A percentile compares a stretch with the other conserved stretches of the same genome.
Conservation (phyloP, 768 basidiomycete genomes). For the Mycena leptocephala region DNA sequence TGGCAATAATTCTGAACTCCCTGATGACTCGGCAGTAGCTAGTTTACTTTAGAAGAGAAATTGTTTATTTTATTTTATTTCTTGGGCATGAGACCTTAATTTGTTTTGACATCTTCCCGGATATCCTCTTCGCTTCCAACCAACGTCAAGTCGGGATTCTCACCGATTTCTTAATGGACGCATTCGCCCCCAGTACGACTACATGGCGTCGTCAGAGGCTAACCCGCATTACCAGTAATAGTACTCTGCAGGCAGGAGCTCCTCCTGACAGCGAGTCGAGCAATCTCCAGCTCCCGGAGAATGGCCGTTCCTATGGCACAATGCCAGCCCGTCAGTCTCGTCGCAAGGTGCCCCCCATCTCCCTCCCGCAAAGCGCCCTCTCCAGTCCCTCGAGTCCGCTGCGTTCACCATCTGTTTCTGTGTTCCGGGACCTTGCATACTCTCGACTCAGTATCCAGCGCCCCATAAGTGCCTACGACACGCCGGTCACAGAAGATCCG, state of each 20-base stretch:
- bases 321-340: slow-evolving; percentile 50
- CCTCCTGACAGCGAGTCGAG: slow-evolving; percentile 52
- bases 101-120: no score
- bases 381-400: slow-evolving; percentile 57
- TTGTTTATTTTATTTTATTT: not conserved
- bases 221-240: slow-evolving; percentile 66
- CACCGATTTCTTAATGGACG: slow-evolving; percentile 39
- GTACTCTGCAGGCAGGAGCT: slow-evolving; percentile 35
- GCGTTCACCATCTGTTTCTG: slow-evolving; percentile 54
- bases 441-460: slow-evolving; percentile 66
- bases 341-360: slow-evolving; percentile 46
- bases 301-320: slow-evolving; percentile 71
- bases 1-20: slow-evolving; percentile 81
- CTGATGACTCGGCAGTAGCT: slow-evolving; percentile 67
- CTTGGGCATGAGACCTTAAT: not conserved
- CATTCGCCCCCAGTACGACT: slow-evolving; percentile 67
- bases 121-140: no score
- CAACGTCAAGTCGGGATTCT: no score
- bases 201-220: slow-evolving; percentile 76
- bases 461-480: slow-evolving; percentile 85
- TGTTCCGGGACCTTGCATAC: slow-evolving; percentile 57
- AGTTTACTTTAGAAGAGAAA: no score
- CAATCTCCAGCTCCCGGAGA: slow-evolving; percentile 48
- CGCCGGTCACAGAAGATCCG: slow-evolving; percentile 55
- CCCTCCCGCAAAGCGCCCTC: slow-evolving; percentile 53